These are phyloP conservation scores for Daedaleopsis sinensis DNA, from an alignment of 768 basidiomycete species.

Conservation along the genomic window DNA sequence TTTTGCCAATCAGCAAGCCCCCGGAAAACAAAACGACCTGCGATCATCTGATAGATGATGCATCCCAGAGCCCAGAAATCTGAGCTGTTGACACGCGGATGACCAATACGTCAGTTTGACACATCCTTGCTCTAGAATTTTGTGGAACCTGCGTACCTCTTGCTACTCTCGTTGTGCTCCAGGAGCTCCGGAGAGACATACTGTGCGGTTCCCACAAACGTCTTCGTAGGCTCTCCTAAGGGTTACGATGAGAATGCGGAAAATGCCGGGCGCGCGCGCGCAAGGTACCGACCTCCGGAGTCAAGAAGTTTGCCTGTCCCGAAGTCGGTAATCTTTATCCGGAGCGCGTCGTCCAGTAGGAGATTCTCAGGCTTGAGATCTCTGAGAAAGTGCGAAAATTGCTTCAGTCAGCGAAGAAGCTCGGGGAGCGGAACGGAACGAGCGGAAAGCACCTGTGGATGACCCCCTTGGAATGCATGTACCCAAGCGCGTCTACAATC, in stretches of 20 bases:
- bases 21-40: constrained; percentile 90
- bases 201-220: constrained; percentile 90
- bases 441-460: constrained; percentile 66
- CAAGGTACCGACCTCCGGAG: constrained; percentile 47
- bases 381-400: constrained; percentile 34
- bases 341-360: constrained; percentile 81
- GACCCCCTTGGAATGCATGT: constrained; percentile 89
- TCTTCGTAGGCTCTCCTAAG: constrained; percentile 56
- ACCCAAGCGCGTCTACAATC: constrained; percentile 84
- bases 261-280: constrained; percentile 18
- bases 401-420: constrained; percentile 5
- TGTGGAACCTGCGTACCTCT: constrained; percentile 53
- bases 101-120: constrained; percentile 6
- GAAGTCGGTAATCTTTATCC: constrained; percentile 96
- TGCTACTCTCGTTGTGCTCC: constrained; percentile 70
- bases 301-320: constrained; percentile 86
- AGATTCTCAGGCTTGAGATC: constrained; percentile 90
- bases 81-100: constrained; percentile 51
- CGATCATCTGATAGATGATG: constrained; percentile 90
- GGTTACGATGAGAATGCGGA: constrained; percentile 15
- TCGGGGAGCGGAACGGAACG: background rate
- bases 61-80: constrained; percentile 97
- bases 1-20: constrained; percentile 93
- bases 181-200: constrained; percentile 90
- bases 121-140: background rate